These are phyloP conservation scores for Agaricus subrufescens DNA, from an alignment of 768 basidiomycete genomes.

Conservation along the genomic window DNA sequence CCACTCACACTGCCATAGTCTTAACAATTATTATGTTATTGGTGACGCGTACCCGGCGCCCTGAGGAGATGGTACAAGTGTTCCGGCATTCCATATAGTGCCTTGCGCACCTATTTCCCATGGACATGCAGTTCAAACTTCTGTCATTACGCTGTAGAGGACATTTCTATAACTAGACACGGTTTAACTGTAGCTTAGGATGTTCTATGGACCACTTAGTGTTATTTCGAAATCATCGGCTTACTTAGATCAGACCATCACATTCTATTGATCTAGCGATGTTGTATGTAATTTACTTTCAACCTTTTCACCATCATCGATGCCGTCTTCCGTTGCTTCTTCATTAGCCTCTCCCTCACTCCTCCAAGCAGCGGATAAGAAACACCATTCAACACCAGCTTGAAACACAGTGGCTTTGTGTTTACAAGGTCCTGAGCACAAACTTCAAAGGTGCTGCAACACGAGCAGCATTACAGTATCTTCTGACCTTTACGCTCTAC, in stretches of 20 bases:
- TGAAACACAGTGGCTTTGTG: conserved; percentile 80
- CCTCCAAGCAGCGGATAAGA: conserved; percentile 8
- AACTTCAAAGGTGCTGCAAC: conserved; percentile 76
- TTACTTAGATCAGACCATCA: too few relatives aligned
- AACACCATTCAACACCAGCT: conserved; percentile 21
- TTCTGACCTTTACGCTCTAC: conserved; percentile 71
- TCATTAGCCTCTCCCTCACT: background rate
- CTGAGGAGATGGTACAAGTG: conserved; percentile 7
- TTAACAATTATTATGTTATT: too few relatives aligned
- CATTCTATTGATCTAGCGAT: background rate
- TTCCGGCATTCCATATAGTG: background rate
- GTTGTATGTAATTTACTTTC: background rate
- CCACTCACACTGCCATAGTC: too few relatives aligned
- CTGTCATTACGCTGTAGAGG: background rate
- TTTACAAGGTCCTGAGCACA: conserved; percentile 82
- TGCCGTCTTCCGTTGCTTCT: conserved; percentile 3
- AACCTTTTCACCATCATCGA: background rate
- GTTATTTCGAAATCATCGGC: too few relatives aligned
- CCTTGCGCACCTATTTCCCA: background rate
- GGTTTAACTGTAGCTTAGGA: too few relatives aligned
- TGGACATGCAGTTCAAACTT: background rate
- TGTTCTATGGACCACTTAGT: too few relatives aligned
- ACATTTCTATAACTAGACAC: too few relatives aligned
- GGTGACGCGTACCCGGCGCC: too few relatives aligned
- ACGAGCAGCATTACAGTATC: conserved; percentile 73